Percentiles rank a stretch among this genome's conserved stretches.
These are phyloP conservation scores for Chamaecyparis obtusa DNA, from an alignment of 75 land plant genomes.

Conservation along the genomic window DNA sequence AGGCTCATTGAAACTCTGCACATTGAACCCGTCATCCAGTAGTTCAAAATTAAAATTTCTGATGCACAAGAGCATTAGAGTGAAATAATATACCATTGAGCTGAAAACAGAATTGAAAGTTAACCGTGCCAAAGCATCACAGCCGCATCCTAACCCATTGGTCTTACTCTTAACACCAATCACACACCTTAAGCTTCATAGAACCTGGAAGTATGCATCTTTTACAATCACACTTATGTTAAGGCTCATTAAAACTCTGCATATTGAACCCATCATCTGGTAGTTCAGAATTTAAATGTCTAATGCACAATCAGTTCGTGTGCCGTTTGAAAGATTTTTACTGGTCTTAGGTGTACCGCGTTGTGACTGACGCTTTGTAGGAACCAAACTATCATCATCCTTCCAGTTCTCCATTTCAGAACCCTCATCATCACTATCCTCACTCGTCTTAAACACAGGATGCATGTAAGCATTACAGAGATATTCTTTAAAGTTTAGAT, in stretches of 20 bases:
- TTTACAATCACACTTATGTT: neutral
- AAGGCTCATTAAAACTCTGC: neutral
- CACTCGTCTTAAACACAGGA: conserved; percentile 31
- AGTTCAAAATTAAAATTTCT: neutral
- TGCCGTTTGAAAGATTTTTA: conserved; percentile 17
- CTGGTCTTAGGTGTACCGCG: conserved; percentile 61
- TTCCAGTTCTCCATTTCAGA: conserved; percentile 10
- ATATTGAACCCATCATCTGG: neutral
- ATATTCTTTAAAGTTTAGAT: conserved; percentile 20
- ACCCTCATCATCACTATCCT: neutral
- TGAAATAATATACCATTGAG: neutral
- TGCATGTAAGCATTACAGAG: conserved; percentile 40
- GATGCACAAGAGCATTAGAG: neutral
- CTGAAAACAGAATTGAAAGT: neutral
- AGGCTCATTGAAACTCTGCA: neutral
- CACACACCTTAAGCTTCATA: neutral
- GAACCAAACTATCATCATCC: conserved; percentile 46
- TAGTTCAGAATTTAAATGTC: neutral
- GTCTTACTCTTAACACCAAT: neutral
- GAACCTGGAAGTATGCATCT: neutral
- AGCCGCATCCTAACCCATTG: neutral
- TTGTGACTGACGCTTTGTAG: conserved; percentile 71
- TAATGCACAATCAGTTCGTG: neutral
- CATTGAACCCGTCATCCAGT: neutral
- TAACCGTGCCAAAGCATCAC: neutral